Conservation (phyloP, 2,329 filamentous ascomycete genomes). For the Fusarium sp. region DNA sequence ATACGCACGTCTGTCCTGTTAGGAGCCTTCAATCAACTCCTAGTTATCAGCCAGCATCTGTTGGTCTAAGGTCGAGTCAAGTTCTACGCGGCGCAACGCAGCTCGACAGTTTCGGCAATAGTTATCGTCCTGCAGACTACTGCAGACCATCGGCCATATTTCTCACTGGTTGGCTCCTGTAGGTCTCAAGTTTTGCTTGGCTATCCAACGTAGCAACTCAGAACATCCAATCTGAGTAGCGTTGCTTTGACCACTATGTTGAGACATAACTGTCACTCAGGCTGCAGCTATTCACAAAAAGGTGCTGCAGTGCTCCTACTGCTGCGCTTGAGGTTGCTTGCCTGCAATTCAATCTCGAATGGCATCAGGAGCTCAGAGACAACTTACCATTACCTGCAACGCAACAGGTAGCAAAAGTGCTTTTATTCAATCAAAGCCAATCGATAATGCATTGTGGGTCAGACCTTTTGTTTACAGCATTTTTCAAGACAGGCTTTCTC, state of each 20-base stretch:
- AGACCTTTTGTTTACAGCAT: conserved; percentile 30
- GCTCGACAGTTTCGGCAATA: conserved; percentile 45
- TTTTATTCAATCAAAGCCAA: conserved; percentile 23
- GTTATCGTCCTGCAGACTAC: conserved; percentile 36
- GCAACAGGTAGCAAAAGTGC: conserved; percentile 8
- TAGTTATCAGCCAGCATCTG: conserved; percentile 40
- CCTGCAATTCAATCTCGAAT: conserved; percentile 10
- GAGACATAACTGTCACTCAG: conserved; percentile 23
- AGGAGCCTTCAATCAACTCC: conserved; percentile 39
- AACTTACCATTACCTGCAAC: conserved; percentile 8
- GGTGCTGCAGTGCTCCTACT: conserved; percentile 5
- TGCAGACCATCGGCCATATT: conserved; percentile 34
- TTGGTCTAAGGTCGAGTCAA: conserved; percentile 40
- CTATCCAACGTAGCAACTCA: conserved; percentile 20
- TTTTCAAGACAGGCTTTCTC: conserved; percentile 24
- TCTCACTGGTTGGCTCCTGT: conserved; percentile 21
- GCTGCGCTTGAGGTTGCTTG: conserved; percentile 2
- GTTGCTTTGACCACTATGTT: conserved; percentile 20
- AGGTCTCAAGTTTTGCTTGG: conserved; percentile 26
- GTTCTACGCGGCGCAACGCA: conserved; percentile 43
- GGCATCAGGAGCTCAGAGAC: conserved; percentile 1
- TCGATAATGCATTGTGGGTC: conserved; percentile 32
- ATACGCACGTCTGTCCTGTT: conserved; percentile 38
- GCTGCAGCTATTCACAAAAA: conserved; percentile 19
- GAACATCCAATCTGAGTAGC: conserved; percentile 17